These are phyloP conservation scores for Pyrenochaeta sp. DNA, from an alignment of 2,329 filamentous ascomycete genomes.

Conservation along the genomic window DNA sequence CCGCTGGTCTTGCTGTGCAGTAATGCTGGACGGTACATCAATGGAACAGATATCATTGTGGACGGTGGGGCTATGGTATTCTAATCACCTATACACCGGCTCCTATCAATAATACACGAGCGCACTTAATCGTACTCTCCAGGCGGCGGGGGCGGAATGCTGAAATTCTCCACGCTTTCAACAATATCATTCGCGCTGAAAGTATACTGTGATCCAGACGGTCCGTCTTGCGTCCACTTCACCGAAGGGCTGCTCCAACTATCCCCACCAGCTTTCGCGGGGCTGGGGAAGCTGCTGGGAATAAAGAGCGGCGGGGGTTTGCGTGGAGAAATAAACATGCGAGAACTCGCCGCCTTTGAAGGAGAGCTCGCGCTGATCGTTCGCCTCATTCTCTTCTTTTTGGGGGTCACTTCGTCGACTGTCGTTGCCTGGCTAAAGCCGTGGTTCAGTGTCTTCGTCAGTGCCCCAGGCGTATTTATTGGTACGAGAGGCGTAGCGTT, in stretches of 20 bases:
- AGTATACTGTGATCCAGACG: no score
- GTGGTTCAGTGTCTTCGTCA: conserved; percentile 7
- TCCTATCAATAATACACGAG: no score
- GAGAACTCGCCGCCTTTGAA: conserved; percentile 28
- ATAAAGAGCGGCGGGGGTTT: conserved; percentile 42
- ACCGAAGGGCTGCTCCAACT: conserved; percentile 37
- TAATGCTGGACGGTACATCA: conserved; percentile 71
- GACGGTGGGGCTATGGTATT: conserved; percentile 60
- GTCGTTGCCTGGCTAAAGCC: conserved; percentile 44
- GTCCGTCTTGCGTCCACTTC: conserved; percentile 14
- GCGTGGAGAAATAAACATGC: conserved; percentile 27
- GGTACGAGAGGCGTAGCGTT: conserved; percentile 25
- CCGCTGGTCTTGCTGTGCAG: conserved; percentile 68
- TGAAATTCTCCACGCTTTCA: conserved; percentile 41
- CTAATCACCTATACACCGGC: no score
- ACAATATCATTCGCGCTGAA: conserved; percentile 21
- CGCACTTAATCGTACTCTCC: conserved; percentile 12
- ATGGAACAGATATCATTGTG: conserved; percentile 69
- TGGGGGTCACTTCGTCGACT: conserved; percentile 35
- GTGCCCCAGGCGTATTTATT: neutral
- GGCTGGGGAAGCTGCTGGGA: conserved; percentile 44
- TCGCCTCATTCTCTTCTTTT: conserved; percentile 18
- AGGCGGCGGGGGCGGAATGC: conserved; percentile 41
- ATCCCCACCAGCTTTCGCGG: conserved; percentile 22
- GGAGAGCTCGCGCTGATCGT: conserved; percentile 27